Percentiles rank a stretch among this genome's conserved stretches.
Conservation (phyloP, 805 yeast genomes). For the Metschnikowia colocasiae region DNA sequence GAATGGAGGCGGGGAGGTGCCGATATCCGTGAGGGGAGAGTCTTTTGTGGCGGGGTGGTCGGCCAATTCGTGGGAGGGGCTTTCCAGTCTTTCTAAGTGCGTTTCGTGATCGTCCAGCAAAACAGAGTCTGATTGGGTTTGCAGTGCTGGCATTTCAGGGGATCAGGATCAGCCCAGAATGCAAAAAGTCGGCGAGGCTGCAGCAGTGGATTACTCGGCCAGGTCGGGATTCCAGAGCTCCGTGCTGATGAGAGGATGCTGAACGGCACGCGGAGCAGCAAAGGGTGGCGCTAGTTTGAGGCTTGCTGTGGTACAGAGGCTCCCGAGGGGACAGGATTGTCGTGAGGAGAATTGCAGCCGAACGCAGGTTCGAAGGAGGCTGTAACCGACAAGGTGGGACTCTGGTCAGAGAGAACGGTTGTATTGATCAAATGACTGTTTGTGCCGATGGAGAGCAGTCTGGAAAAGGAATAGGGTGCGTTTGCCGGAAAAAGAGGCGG, state of each 20-base stretch:
- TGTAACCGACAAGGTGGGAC: neutral
- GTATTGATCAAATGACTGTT: neutral
- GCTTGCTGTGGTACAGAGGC: neutral
- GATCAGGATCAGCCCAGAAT: neutral
- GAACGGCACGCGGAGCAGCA: neutral
- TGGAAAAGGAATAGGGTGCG: neutral
- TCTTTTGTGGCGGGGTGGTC: conserved; percentile 25
- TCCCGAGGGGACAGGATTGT: neutral
- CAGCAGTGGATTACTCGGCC: neutral
- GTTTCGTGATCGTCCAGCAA: conserved; percentile 5
- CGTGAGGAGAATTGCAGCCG: neutral
- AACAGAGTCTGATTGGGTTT: conserved; percentile 2
- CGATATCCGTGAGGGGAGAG: conserved; percentile 40
- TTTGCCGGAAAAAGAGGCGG: neutral
- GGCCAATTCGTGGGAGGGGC: conserved; percentile 2
- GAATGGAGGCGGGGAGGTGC: conserved; percentile 39
- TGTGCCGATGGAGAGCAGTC: conserved; percentile 1
- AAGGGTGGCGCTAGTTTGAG: neutral
- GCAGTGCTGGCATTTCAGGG: conserved; percentile 5
- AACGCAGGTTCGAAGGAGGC: neutral
- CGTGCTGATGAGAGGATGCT: neutral
- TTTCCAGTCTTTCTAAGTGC: conserved; percentile 2
- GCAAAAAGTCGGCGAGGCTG: neutral
- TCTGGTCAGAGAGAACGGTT: neutral
- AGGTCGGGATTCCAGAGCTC: neutral